These are phyloP conservation scores for Salix suchowensis DNA, from an alignment of 345 rosid genomes.

Conservation along the genomic window DNA sequence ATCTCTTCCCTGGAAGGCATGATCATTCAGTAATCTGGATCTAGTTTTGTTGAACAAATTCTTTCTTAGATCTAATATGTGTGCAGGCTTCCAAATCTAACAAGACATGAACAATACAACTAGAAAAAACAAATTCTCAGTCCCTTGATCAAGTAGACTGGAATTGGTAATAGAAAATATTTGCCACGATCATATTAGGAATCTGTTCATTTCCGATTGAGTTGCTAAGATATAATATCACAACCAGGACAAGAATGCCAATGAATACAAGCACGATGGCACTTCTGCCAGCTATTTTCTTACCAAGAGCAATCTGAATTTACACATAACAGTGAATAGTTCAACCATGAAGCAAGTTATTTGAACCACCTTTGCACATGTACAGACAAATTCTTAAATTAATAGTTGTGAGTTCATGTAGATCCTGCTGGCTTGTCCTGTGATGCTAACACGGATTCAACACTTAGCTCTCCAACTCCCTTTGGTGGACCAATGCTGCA, in stretches of 20 bases:
- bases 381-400: slow-evolving; percentile 8
- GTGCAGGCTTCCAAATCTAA: no score
- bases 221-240: not conserved
- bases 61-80: no score
- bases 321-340: slow-evolving; percentile 14
- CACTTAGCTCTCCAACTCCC: slow-evolving; percentile 52
- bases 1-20: no score
- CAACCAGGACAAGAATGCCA: slow-evolving; percentile 15
- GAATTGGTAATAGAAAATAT: not conserved
- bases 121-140: no score
- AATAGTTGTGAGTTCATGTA: slow-evolving; percentile 14
- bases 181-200: not conserved
- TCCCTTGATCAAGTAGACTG: no score
- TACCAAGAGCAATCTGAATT: slow-evolving; percentile 13
- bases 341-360: not conserved
- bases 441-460: slow-evolving; percentile 41
- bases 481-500: slow-evolving; percentile 56
- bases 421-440: slow-evolving; percentile 40
- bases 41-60: no score
- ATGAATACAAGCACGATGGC: slow-evolving; percentile 17
- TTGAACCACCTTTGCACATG: not conserved
- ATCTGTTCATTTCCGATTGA: slow-evolving; percentile 1
- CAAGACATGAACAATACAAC: no score
- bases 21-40: no score
- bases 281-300: slow-evolving; percentile 5